These are phyloP conservation scores for Colletotrichum cuscutae DNA, from an alignment of 2,329 filamentous ascomycete genomes.

Conservation along the genomic window DNA sequence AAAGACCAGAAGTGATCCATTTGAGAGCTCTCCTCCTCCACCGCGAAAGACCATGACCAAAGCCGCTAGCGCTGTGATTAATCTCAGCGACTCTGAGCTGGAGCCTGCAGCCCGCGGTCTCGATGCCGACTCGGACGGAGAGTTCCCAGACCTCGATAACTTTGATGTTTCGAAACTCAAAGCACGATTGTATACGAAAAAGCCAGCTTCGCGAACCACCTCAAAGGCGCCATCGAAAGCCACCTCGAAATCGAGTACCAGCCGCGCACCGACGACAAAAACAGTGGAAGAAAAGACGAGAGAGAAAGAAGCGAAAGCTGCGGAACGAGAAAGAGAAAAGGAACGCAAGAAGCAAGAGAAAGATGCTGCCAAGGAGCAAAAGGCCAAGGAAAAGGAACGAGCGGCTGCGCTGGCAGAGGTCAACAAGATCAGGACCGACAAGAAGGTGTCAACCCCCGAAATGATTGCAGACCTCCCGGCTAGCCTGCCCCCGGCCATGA, in stretches of 20 bases:
- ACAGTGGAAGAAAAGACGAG: constrained; percentile 49
- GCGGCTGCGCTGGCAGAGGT: constrained; percentile 76
- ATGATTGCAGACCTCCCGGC: constrained; percentile 80
- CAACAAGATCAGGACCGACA: constrained; percentile 79
- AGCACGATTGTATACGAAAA: constrained; percentile 36
- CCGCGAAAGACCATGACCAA: constrained; percentile 4
- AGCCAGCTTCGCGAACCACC: constrained; percentile 17
- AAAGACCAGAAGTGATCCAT: background rate
- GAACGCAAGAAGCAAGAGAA: constrained; percentile 67
- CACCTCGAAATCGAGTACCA: constrained; percentile 26
- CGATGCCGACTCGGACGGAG: constrained; percentile 51
- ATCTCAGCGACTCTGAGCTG: constrained; percentile 48
- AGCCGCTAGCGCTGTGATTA: constrained; percentile 42
- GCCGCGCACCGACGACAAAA: constrained; percentile 40
- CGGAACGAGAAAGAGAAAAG: constrained; percentile 63
- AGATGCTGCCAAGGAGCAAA: constrained; percentile 69
- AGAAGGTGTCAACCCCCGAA: constrained; percentile 77
- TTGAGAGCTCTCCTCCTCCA: constrained; percentile 31
- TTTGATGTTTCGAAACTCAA: constrained; percentile 47
- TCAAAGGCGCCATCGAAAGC: background rate
- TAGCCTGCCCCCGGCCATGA: constrained; percentile 60
- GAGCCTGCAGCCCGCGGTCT: background rate
- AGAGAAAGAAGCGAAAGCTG: constrained; percentile 57
- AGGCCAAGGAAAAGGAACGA: constrained; percentile 69
- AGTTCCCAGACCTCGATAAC: constrained; percentile 58